Conservation (phyloP, 768 basidiomycete genomes). For the Kwoniella pini region DNA sequence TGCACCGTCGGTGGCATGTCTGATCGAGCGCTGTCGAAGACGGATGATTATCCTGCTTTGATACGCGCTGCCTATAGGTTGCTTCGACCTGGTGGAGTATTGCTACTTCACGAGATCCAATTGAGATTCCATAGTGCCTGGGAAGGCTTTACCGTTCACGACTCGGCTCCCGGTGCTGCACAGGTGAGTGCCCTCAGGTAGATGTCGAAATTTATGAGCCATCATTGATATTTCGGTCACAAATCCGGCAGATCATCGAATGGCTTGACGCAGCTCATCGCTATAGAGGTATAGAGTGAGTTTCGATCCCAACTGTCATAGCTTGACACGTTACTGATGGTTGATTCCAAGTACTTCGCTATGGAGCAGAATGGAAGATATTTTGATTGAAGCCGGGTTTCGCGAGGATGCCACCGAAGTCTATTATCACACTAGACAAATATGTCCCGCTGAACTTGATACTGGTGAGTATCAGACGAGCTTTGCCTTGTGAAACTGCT, state of each 20-base stretch:
- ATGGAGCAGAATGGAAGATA: slow-evolving; percentile 10
- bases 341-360: not conserved
- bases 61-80: slow-evolving; percentile 10
- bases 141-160: slow-evolving; percentile 8
- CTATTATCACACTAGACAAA: slow-evolving; percentile 17
- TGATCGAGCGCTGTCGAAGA: not conserved
- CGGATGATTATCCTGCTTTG: slow-evolving; percentile 8
- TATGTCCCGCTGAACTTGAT: slow-evolving; percentile 12
- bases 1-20: not conserved
- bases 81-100: slow-evolving; percentile 13
- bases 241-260: not conserved
- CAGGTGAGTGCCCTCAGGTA: slow-evolving; percentile 1
- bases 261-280: not conserved
- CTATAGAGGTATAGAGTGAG: slow-evolving; percentile 21
- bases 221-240: not conserved
- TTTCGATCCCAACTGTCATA: not conserved
- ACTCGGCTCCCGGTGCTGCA: slow-evolving; percentile 10
- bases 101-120: slow-evolving; percentile 20
- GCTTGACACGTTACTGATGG: not conserved
- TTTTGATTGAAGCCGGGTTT: slow-evolving; percentile 17
- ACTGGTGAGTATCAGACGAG: slow-evolving; percentile 4
- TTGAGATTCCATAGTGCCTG: slow-evolving; percentile 1
- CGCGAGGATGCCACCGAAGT: slow-evolving; percentile 8
- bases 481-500: not conserved
- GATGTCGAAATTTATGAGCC: not conserved